Evolutionary conservation across 208 protist genomes (phyloP).

Genomic region (Angomonas ambiguus): DNA sequence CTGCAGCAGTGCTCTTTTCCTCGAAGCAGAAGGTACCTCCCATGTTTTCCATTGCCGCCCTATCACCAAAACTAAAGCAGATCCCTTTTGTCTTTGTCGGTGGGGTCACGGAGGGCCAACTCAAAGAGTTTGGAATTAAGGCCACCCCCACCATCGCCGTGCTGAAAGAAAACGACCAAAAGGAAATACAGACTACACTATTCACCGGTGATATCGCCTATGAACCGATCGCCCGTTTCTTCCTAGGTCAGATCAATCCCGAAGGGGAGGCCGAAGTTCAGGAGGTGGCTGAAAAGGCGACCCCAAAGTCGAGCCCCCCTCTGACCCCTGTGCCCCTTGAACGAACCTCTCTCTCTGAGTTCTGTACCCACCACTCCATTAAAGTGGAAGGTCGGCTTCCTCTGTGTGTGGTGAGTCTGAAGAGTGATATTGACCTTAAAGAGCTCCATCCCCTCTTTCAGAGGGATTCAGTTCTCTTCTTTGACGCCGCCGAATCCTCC

Average conservation of each 20-base stretch:
- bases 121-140: conserved; percentile 39
- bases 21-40: conserved; percentile 71
- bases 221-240: conserved; percentile 65
- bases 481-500: conserved; percentile 25
- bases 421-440: conserved; percentile 23
- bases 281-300: conserved; percentile 3
- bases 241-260: conserved; percentile 28
- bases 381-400: conserved; percentile 21
- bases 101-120: conserved; percentile 12
- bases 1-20: conserved; percentile 72
- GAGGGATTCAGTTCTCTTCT: conserved; percentile 68
- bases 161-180: conserved; percentile 13
- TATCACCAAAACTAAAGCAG: conserved; percentile 55
- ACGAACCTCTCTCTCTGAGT: conserved; percentile 20
- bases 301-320: conserved; percentile 13
- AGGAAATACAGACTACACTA: conserved; percentile 29
- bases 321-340: conserved; percentile 24
- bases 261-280: neutral
- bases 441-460: conserved; percentile 28
- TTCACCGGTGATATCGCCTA: conserved; percentile 56
- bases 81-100: conserved; percentile 75
- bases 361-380: conserved; percentile 36
- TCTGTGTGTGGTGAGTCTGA: conserved; percentile 49
- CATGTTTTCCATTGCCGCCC: conserved; percentile 69
- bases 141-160: conserved; percentile 55